phyloP scores from a whole-genome alignment of 2,329 filamentous ascomycete genomes.

The Ilyonectria robusta region DNA sequence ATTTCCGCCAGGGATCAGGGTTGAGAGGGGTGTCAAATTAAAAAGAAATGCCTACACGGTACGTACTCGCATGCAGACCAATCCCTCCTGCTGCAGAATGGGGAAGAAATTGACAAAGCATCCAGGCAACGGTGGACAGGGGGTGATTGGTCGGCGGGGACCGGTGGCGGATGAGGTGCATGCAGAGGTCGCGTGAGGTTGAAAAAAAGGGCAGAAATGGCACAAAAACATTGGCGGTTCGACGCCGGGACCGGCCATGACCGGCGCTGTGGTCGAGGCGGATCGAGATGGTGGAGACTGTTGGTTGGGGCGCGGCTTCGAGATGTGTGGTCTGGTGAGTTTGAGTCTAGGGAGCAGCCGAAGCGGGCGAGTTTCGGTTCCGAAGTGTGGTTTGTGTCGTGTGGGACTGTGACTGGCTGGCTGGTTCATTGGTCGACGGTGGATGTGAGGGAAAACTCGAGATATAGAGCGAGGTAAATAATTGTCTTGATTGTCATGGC shows the following conservation, averaged over 20 bases:
- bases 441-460: too few species aligned
- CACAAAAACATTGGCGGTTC: neutral
- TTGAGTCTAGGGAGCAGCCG: neutral
- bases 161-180: constrained; percentile 16
- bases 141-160: neutral
- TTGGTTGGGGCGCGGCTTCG: neutral
- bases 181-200: constrained; percentile 29
- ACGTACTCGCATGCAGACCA: neutral
- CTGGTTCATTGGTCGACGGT: too few species aligned
- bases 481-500: too few species aligned
- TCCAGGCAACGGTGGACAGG: neutral
- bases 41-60: neutral
- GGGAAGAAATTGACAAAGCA: neutral
- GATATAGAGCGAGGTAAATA: too few species aligned
- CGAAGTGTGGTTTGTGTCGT: neutral
- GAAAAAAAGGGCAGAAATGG: neutral
- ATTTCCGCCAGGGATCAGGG: constrained; percentile 5
- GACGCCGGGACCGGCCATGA: constrained; percentile 5
- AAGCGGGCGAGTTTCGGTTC: neutral
- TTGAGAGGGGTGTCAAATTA: neutral
- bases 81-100: neutral
- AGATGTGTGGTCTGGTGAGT: constrained; percentile 4
- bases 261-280: neutral
- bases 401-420: neutral
- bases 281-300: neutral